Evolutionary conservation across 2,329 filamentous ascomycete species (phyloP).

Genomic region (Alternaria rosae): DNA sequence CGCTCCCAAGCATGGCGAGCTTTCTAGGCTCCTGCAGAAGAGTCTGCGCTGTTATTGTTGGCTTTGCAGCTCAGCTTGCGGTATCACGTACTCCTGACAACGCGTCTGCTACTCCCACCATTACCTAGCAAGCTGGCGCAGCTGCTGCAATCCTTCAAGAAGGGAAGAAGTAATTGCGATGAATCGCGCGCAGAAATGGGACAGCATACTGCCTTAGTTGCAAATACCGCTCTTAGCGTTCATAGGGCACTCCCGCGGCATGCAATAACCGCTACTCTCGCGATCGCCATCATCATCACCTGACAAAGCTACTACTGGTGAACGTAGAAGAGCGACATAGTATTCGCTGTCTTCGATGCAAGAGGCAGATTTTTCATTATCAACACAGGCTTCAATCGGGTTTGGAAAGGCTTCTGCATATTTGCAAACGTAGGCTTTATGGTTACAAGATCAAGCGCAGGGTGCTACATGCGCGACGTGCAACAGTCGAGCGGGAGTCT

Average conservation of each 20-base stretch:
- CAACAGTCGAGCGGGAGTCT: not conserved
- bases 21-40: not conserved
- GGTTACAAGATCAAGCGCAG: not conserved
- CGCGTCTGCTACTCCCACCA: not conserved
- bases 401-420: not conserved
- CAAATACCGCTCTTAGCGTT: not conserved
- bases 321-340: not conserved
- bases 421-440: not conserved
- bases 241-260: not conserved
- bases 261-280: not conserved
- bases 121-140: not conserved
- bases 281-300: not conserved
- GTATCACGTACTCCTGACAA: not conserved
- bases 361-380: not conserved
- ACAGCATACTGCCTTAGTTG: not conserved
- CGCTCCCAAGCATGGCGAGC: not conserved
- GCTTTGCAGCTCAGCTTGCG: not conserved
- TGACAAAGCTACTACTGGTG: not conserved
- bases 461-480: not conserved
- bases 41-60: not conserved
- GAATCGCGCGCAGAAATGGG: not conserved
- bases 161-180: not conserved
- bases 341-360: not conserved
- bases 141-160: not conserved
- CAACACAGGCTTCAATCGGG: no score